phyloP scores from a whole-genome alignment of 805 yeast species.

The Monosporozyma aerobia region DNA sequence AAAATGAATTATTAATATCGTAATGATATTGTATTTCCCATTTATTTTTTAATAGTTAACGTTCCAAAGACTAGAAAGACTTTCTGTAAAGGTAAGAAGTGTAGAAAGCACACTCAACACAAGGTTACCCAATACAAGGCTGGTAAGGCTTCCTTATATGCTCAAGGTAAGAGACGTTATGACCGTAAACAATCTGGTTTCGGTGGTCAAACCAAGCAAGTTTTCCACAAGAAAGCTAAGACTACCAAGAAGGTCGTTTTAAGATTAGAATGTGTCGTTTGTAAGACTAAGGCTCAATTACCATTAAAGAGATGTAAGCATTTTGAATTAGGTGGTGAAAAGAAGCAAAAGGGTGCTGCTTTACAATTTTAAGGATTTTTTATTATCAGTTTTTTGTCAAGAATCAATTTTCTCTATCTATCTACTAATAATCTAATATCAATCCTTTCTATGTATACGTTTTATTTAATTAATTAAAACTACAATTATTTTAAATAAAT shows the following conservation, averaged over 20 bases:
- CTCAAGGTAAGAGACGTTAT: slow-evolving; percentile 99
- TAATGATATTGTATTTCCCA: background rate
- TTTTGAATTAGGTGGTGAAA: slow-evolving; percentile 99
- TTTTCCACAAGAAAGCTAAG: slow-evolving; percentile 99
- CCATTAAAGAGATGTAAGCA: slow-evolving; percentile 99
- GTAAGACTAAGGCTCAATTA: slow-evolving; percentile 98
- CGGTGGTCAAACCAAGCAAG: slow-evolving; percentile 99
- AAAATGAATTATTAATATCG: background rate
- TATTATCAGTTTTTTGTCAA: background rate
- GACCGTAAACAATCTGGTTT: slow-evolving; percentile 99
- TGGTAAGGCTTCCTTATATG: slow-evolving; percentile 98
- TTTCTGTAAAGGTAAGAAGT: slow-evolving; percentile 98
- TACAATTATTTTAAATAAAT: background rate
- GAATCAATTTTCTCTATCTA: background rate
- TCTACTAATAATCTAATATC: background rate
- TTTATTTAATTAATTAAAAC: background rate
- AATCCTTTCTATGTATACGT: slow-evolving; percentile 1
- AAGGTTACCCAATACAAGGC: slow-evolving; percentile 99
- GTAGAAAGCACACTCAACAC: slow-evolving; percentile 99
- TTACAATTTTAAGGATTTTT: slow-evolving; percentile 75
- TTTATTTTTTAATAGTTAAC: slow-evolving; percentile 58
- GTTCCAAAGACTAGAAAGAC: slow-evolving; percentile 99
- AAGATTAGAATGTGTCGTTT: slow-evolving; percentile 96
- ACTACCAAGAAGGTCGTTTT: slow-evolving; percentile 99
- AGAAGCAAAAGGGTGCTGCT: slow-evolving; percentile 99